Evolutionary conservation across 1,284 basidiomycete species (phyloP).

Genomic region (Rhizoctonia solani): DNA sequence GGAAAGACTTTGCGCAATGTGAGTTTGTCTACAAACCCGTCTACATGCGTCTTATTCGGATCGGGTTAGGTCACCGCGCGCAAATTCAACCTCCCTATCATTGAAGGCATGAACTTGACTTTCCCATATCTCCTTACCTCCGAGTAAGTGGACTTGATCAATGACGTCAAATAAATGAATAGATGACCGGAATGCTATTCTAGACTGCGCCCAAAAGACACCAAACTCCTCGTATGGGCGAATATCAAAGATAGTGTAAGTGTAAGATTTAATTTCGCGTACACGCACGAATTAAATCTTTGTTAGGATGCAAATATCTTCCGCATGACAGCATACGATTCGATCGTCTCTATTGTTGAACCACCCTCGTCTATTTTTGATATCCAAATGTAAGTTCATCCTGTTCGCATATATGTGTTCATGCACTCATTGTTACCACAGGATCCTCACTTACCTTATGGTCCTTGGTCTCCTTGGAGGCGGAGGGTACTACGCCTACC

Average conservation of each 20-base stretch:
- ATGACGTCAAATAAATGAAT: too few species aligned
- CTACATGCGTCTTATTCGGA: constrained; percentile 2
- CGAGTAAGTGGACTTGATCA: constrained; percentile 63
- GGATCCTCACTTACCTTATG: constrained; percentile 76
- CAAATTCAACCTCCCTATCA: constrained; percentile 63
- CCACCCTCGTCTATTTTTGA: constrained; percentile 80
- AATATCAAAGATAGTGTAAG: constrained; percentile 69
- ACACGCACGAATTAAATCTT: constrained; percentile 28
- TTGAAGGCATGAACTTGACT: constrained; percentile 55
- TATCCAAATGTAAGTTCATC: constrained; percentile 67
- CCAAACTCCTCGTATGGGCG: constrained; percentile 70
- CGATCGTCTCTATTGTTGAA: constrained; percentile 80
- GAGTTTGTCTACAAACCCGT: constrained; percentile 44
- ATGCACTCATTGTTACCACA: constrained; percentile 43
- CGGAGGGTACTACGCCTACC: constrained; percentile 68
- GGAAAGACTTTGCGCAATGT: constrained; percentile 76
- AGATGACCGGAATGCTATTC: background rate
- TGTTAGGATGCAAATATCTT: constrained; percentile 59
- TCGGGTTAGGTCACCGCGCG: constrained; percentile 60
- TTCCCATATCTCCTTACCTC: constrained; percentile 79
- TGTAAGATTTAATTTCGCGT: constrained; percentile 39
- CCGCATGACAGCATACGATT: constrained; percentile 75
- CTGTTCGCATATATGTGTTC: background rate
- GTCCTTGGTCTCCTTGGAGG: constrained; percentile 68
- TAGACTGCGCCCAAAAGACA: constrained; percentile 30